Evolutionary conservation across 495 filamentous ascomycete species (phyloP), one percentile per base, ranked within the genome.

Genomic region (Talaromyces nanjingensis): DNA sequence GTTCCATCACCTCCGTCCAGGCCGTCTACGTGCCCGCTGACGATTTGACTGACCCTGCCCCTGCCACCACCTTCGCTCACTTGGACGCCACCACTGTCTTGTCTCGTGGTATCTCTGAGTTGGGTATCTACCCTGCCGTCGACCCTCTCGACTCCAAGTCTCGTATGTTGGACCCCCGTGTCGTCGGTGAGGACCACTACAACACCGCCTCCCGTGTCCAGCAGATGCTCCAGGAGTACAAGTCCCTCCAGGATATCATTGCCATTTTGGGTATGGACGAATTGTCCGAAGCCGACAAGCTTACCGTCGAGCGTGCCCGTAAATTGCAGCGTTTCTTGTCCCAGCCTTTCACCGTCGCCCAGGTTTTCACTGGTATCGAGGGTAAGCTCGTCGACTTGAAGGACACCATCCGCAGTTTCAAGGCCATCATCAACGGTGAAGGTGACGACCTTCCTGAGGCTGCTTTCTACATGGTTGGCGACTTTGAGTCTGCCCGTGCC

Each of bases 201-300:
- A 76, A 91, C 49, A 94, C 89, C 70, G 94, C 94, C 81, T 90
- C 89, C 76, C 86, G 87, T 69, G 94, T 98, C 76, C 94, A 98
- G 84, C 90, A 93, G 84, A 98, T 97, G 84, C 86, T 98, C 77
- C 94, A 98, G 83, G 96, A 97, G 86, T 98, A 98, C 90, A 98
- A 98, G 90, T 97, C 93, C 64, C 90, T 98, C 66, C 94, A 98
- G 80, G 94, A 98, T 86, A 98, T 98, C 87, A 98, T 98, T 86
- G 94, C 94, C 81, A 98, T 98, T 90, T 79, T 98, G 75, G 94
- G 94, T 87, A 97, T 98, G 96, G 96, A 98, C 82, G 96, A 98
- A 78, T 82, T 98, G 79, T 97, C 93, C 67, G 96, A 97, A 84
- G 88, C 90, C 70, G 96, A 98, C 78, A 98, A 98, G 89, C 87